A percentile compares a stretch with the other conserved stretches of the same genome.
Conservation (phyloP, 148 eudicot genomes). For the Heliosperma pusillum region DNA sequence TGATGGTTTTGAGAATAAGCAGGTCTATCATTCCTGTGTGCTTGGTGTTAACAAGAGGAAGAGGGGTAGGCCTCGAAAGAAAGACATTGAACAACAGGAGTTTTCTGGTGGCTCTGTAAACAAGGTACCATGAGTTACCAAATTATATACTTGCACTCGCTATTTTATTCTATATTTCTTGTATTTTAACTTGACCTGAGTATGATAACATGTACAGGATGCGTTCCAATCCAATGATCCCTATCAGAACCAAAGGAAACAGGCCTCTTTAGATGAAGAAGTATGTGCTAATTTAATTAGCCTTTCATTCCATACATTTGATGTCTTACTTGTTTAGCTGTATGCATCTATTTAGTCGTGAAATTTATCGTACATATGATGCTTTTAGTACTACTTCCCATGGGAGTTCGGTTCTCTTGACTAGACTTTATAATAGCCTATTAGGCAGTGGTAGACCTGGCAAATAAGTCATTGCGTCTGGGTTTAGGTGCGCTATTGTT, state of each 20-base stretch:
- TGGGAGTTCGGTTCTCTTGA: neutral
- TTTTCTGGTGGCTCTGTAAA: neutral
- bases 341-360: neutral
- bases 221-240: neutral
- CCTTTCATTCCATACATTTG: neutral
- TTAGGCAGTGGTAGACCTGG: neutral
- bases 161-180: neutral
- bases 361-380: too few species aligned
- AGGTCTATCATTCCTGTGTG: conserved; percentile 16
- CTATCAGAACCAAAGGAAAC: neutral
- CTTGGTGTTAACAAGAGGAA: conserved; percentile 22
- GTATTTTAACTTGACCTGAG: neutral
- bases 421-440: neutral
- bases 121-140: neutral
- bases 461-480: neutral
- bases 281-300: neutral
- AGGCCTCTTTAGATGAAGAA: neutral
- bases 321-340: neutral
- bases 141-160: neutral
- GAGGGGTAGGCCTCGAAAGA: conserved; percentile 29
- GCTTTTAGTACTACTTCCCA: neutral
- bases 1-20: conserved; percentile 20
- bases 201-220: neutral
- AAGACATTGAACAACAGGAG: conserved; percentile 22
- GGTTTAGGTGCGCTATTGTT: neutral